These are phyloP conservation scores for Curvularia spicifera DNA, from an alignment of 2,329 filamentous ascomycete species.

Conservation along the genomic window DNA sequence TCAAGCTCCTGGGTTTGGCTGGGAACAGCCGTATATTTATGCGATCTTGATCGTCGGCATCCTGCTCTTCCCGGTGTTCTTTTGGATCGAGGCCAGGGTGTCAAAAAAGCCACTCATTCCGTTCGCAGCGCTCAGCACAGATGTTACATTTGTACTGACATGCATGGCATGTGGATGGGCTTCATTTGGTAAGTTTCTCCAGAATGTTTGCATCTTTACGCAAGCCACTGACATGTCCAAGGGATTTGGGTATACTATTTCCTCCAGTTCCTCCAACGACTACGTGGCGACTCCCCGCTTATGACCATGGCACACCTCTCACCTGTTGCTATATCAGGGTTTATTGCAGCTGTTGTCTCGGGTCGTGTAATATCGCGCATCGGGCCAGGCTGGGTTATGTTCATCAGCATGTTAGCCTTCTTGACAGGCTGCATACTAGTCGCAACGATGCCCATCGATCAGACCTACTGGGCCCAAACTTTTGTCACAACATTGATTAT, in stretches of 20 bases:
- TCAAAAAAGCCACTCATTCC: constrained; percentile 64
- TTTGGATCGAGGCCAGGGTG: constrained; percentile 57
- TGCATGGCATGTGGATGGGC: constrained; percentile 57
- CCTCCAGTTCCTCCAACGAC: constrained; percentile 37
- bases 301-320: constrained; percentile 34
- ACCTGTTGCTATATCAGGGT: constrained; percentile 39
- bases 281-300: constrained; percentile 36
- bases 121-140: constrained; percentile 56
- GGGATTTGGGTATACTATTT: constrained; percentile 45
- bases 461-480: constrained; percentile 53
- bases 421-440: constrained; percentile 48
- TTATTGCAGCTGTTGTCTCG: constrained; percentile 42
- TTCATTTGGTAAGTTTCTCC: constrained; percentile 36
- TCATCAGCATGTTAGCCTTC: constrained; percentile 41
- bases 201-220: not conserved
- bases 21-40: constrained; percentile 64
- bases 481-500: constrained; percentile 45
- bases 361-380: constrained; percentile 41
- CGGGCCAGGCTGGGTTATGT: constrained; percentile 41
- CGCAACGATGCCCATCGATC: constrained; percentile 50
- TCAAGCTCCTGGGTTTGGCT: constrained; percentile 66
- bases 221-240: not conserved
- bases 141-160: constrained; percentile 62
- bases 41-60: constrained; percentile 64
- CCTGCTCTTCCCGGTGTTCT: constrained; percentile 62